Conservation (phyloP, 2,329 filamentous ascomycete genomes). For the Talaromyces piceae region DNA sequence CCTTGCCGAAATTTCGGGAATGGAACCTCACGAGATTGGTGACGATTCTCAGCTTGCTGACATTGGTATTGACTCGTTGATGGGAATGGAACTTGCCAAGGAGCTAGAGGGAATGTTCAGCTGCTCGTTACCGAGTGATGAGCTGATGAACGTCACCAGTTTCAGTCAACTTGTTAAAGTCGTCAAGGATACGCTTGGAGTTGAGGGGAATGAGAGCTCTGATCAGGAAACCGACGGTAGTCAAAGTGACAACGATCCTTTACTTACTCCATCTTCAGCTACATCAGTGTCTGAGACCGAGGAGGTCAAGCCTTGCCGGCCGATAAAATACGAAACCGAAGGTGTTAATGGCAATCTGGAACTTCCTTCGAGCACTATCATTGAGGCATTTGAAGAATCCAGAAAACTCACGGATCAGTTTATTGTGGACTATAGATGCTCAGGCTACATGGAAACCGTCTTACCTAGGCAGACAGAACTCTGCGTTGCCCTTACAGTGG, state of each 20-base stretch:
- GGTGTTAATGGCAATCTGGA: not conserved
- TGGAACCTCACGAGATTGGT: conserved; percentile 32
- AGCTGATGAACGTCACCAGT: conserved; percentile 25
- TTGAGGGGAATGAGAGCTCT: not conserved
- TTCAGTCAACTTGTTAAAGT: conserved; percentile 6
- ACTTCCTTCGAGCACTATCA: conserved; percentile 11
- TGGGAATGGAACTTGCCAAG: conserved; percentile 42
- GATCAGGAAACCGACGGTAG: conserved; percentile 4
- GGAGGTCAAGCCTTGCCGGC: conserved; percentile 1
- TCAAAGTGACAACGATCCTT: conserved; percentile 2
- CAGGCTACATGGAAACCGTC: conserved; percentile 17
- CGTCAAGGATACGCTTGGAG: conserved; percentile 3
- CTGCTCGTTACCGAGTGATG: conserved; percentile 19
- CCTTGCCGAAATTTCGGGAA: conserved; percentile 21
- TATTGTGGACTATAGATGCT: conserved; percentile 16
- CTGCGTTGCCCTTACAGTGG: conserved; percentile 16
- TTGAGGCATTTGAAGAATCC: conserved; percentile 20
- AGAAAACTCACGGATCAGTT: conserved; percentile 21
- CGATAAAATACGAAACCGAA: not conserved
- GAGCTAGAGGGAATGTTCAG: conserved; percentile 31
- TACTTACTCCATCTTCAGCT: conserved; percentile 6
- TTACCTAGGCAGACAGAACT: conserved; percentile 16
- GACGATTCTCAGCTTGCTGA: conserved; percentile 26
- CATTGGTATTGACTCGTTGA: conserved; percentile 41
- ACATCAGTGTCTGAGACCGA: conserved; percentile 21